Base-by-base conservation (phyloP, 2,329 filamentous ascomycete species). In the Fusarium floridanum region DNA sequence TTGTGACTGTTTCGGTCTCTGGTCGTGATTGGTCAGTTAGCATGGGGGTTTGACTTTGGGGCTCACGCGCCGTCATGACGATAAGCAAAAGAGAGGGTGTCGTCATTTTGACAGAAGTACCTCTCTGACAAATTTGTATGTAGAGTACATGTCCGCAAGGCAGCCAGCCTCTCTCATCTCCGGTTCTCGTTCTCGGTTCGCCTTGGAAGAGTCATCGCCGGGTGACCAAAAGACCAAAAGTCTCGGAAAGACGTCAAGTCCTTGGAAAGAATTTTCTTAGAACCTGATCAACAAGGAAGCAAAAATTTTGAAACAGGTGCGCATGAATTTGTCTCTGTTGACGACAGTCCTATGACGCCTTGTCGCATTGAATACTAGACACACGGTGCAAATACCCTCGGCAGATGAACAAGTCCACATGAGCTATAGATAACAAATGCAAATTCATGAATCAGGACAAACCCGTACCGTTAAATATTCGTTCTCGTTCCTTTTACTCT, bases 1-100 rank as follows among this genome's bases (percentile, higher is more conserved):
- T 24, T 73, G 71, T 73, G 71, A 73, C 67, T 61, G 56, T 27
- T 9, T n/a, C 8, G n/a, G 6, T 8, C 11, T 29, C 16, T 22
- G 14, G 24, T 14, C 10, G 6, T 70, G 60, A 73, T 73, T 73
- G 66, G 71, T 7, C 24, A 32, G 24, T 34, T 10, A 5, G 10
- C n/a, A 65, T 62, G 61, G 69, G 61, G 66, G 50, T 69, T 53
- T 61, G 57, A 29, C 24, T 39, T 36, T 41, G 45, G 45, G 29
- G 37, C 64, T 66, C 67, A 69, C 67, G 67, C 67, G 63, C 48
- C 57, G 63, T 14, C 67, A 70, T 73, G 67, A 69, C 68, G 70
- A 73, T 73, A 73, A 69, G 62, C 48, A 70, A 9, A 39, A 45
- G n/a, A 61, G 73, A 76, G 73, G 73, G 73, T 76, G 73, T 75